A percentile compares a stretch with the other conserved stretches of the same genome.
phyloP scores from a whole-genome alignment of 1,284 basidiomycete species.

The Moniliella sp. region DNA sequence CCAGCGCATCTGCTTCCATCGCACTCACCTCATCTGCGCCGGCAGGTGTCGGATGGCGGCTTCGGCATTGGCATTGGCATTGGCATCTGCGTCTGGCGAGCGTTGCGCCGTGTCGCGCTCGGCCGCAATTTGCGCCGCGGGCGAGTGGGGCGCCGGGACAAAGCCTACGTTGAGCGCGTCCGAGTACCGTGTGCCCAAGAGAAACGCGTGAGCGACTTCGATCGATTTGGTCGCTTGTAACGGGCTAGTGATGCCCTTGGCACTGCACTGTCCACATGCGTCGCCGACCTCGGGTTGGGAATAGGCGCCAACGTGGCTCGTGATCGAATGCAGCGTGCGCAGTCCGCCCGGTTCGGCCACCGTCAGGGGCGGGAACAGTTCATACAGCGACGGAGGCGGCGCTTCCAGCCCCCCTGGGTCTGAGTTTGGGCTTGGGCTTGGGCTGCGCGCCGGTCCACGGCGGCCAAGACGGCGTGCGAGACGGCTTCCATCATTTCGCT shows the following conservation, averaged over 20 bases:
- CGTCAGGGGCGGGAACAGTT: too few relatives aligned
- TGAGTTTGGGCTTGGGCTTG: neutral
- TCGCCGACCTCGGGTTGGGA: conserved; percentile 12
- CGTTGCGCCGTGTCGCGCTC: too few relatives aligned
- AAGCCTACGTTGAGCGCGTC: conserved; percentile 19
- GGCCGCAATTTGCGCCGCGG: too few relatives aligned
- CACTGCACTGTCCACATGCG: conserved; percentile 15
- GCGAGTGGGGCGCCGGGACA: conserved; percentile 2
- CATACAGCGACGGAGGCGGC: too few relatives aligned
- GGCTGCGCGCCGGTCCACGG: conserved; percentile 1
- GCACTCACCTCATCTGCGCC: too few relatives aligned
- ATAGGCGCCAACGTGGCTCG: conserved; percentile 5
- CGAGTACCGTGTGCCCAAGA: conserved; percentile 31
- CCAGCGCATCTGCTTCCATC: neutral
- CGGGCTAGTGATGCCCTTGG: conserved; percentile 16
- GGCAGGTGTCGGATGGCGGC: neutral
- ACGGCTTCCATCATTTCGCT: conserved; percentile 12
- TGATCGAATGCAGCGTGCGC: too few relatives aligned
- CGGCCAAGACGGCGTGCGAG: conserved; percentile 2
- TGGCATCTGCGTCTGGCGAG: neutral
- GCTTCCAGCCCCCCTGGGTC: too few relatives aligned
- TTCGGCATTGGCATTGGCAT: too few relatives aligned
- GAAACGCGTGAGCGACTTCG: conserved; percentile 35
- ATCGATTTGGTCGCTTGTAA: conserved; percentile 15
- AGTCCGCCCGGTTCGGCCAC: too few relatives aligned